phyloP scores from a whole-genome alignment of 2,329 filamentous ascomycete genomes.

The Myriosclerotinia curreyana region DNA sequence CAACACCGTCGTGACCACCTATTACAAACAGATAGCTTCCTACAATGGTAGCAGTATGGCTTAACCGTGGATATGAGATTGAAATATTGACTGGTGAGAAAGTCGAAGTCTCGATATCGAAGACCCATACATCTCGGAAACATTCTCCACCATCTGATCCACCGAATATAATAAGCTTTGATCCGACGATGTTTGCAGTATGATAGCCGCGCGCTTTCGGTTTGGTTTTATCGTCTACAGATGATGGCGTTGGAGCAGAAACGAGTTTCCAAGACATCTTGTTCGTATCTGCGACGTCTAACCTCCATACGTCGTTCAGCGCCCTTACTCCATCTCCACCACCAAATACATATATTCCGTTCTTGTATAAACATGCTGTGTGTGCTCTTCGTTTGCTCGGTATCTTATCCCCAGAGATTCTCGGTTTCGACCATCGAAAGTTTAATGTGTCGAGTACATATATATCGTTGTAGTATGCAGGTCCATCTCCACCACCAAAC shows the following conservation, averaged over 20 bases:
- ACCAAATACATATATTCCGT: conserved; percentile 69
- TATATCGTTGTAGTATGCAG: conserved; percentile 69
- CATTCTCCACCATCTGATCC: conserved; percentile 69
- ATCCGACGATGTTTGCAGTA: conserved; percentile 69
- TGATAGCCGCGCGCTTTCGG: conserved; percentile 68
- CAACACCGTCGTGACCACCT: conserved; percentile 66
- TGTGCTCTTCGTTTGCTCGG: conserved; percentile 64
- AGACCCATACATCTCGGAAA: conserved; percentile 72
- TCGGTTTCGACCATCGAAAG: conserved; percentile 63
- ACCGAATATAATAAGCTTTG: conserved; percentile 69
- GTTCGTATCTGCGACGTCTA: conserved; percentile 62
- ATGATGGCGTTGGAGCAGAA: conserved; percentile 44
- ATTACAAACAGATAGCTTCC: conserved; percentile 69
- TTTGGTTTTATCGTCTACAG: conserved; percentile 46
- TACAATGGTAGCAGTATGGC: conserved; percentile 66
- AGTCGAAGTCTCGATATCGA: conserved; percentile 60
- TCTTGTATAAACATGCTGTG: conserved; percentile 69
- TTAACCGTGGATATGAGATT: conserved; percentile 60
- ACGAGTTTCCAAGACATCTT: conserved; percentile 69
- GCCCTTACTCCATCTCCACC: conserved; percentile 68
- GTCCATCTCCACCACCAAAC: conserved; percentile 68
- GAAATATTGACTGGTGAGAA: conserved; percentile 61
- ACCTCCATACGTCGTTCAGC: conserved; percentile 69
- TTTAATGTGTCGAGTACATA: conserved; percentile 70
- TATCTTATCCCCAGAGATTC: conserved; percentile 53